phyloP scores from a whole-genome alignment of 176 grass and related monocot genomes.

The Tuctoria greenei region DNA sequence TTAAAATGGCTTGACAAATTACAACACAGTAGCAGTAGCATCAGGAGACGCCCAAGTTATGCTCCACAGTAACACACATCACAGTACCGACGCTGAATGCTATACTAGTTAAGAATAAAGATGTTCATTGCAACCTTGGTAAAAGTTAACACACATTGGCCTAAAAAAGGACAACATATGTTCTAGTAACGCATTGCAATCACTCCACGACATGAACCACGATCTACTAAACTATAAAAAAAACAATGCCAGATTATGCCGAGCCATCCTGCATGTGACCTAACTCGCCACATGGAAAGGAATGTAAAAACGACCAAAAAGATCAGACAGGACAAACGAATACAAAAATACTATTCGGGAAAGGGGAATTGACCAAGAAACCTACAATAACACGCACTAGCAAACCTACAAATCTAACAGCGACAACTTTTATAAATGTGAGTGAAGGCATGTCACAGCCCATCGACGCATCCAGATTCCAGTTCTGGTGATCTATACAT shows the following conservation, averaged over 20 bases:
- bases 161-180: neutral
- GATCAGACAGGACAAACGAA: slow-evolving; percentile 16
- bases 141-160: slow-evolving; percentile 6
- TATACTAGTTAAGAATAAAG: slow-evolving; percentile 1
- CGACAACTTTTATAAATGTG: neutral
- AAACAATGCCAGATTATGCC: slow-evolving; percentile 21
- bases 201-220: neutral
- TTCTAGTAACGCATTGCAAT: neutral
- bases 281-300: slow-evolving; percentile 28
- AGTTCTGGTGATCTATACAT: slow-evolving; percentile 3
- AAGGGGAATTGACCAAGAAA: slow-evolving; percentile 17
- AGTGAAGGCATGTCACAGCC: slow-evolving; percentile 21
- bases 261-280: slow-evolving; percentile 27
- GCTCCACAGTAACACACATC: neutral
- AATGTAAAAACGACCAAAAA: slow-evolving; percentile 37
- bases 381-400: slow-evolving; percentile 28
- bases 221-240: slow-evolving; percentile 36
- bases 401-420: slow-evolving; percentile 41
- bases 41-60: neutral
- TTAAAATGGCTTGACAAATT: neutral
- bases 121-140: neutral
- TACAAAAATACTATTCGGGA: slow-evolving; percentile 11
- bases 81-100: neutral
- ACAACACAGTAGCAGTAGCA: neutral
- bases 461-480: slow-evolving; percentile 31